Evolutionary conservation across 2,329 filamentous ascomycete species (phyloP).

Genomic region (Paraphaeosphaeria minitans): DNA sequence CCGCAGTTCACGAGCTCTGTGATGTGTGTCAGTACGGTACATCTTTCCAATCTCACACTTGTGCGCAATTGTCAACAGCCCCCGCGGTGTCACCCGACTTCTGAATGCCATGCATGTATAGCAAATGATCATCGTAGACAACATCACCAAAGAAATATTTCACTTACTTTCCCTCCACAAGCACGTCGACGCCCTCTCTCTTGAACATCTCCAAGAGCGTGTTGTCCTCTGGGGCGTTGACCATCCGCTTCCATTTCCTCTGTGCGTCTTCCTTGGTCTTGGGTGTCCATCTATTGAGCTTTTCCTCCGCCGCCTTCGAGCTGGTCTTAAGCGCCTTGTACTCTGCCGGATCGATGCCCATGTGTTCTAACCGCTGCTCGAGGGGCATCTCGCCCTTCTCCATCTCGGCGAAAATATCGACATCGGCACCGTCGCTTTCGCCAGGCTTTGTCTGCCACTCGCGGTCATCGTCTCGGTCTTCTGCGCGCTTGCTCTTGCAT

Average conservation of each 20-base stretch:
- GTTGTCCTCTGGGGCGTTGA: conserved; percentile 37
- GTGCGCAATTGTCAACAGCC: conserved; percentile 13
- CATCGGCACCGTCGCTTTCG: conserved; percentile 20
- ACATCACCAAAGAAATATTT: not conserved
- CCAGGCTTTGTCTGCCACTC: conserved; percentile 8
- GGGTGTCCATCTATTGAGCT: conserved; percentile 30
- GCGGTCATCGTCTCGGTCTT: conserved; percentile 25
- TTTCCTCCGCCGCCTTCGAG: conserved; percentile 28
- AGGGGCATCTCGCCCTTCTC: conserved; percentile 30
- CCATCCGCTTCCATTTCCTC: conserved; percentile 35
- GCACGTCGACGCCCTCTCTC: conserved; percentile 38
- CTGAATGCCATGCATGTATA: conserved; percentile 10
- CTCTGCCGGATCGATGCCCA: conserved; percentile 35
- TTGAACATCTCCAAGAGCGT: conserved; percentile 41
- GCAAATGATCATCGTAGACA: conserved; percentile 2
- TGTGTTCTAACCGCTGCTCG: conserved; percentile 32
- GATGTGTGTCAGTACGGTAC: conserved; percentile 1
- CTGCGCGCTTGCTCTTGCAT: conserved; percentile 24
- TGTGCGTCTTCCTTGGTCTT: conserved; percentile 37
- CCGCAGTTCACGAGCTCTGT: conserved; percentile 38
- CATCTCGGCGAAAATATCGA: conserved; percentile 24
- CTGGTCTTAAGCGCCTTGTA: conserved; percentile 36
- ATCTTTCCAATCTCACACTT: conserved; percentile 5
- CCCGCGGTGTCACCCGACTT: conserved; percentile 6
- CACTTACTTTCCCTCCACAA: conserved; percentile 43